Conservation (phyloP, 306 rosid genomes). For the Quercus robur region DNA sequence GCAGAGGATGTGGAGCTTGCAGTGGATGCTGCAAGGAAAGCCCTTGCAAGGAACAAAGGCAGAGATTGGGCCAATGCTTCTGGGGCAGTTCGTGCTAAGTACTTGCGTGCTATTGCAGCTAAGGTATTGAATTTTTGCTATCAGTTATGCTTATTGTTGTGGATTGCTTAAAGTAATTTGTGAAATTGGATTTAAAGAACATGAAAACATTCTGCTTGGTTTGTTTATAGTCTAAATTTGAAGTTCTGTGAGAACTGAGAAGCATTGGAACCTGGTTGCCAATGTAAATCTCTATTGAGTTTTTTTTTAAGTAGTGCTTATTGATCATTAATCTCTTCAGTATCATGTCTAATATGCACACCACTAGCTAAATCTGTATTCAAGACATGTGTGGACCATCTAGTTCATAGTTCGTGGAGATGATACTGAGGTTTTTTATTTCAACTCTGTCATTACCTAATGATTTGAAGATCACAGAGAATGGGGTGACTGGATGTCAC, state of each 20-base stretch:
- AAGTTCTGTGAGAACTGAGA: too few relatives aligned
- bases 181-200: not conserved
- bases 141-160: not conserved
- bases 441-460: not conserved
- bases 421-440: not conserved
- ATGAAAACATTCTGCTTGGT: not conserved
- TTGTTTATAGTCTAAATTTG: not conserved
- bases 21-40: slow-evolving; percentile 71
- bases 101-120: slow-evolving; percentile 91
- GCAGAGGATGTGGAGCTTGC: slow-evolving; percentile 87
- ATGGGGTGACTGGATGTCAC: not conserved
- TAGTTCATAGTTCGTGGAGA: not conserved
- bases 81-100: slow-evolving; percentile 79
- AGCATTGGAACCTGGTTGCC: too few relatives aligned
- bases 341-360: not conserved
- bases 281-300: too few relatives aligned
- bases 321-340: too few relatives aligned
- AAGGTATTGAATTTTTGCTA: slow-evolving; percentile 34
- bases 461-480: not conserved
- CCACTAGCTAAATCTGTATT: not conserved
- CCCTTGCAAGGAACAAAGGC: slow-evolving; percentile 72
- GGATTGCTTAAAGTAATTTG: not conserved
- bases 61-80: slow-evolving; percentile 77
- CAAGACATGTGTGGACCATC: not conserved
- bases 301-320: too few relatives aligned